Evolutionary conservation across 2,329 filamentous ascomycete genomes (phyloP).

Genomic region (Spiromastix sp.): DNA sequence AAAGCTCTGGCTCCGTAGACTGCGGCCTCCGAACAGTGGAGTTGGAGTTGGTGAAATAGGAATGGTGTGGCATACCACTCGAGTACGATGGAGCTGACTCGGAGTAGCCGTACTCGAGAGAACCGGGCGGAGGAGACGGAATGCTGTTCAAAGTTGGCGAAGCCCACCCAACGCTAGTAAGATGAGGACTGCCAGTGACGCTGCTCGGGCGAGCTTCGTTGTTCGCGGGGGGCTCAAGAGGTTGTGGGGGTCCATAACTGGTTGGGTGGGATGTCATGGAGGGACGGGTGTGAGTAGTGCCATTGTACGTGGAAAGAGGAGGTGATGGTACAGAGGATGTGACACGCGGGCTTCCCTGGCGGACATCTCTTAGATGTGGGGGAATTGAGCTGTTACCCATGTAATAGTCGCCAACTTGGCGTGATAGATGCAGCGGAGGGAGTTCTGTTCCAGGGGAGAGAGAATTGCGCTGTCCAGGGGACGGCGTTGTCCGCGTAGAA

Average conservation of each 20-base stretch:
- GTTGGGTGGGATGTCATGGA: constrained; percentile 76
- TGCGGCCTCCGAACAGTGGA: constrained; percentile 61
- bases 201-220: constrained; percentile 66
- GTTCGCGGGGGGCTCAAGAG: constrained; percentile 69
- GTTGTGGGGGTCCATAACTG: constrained; percentile 71
- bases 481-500: constrained; percentile 56
- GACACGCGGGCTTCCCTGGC: constrained; percentile 57
- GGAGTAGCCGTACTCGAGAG: constrained; percentile 64
- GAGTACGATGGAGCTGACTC: constrained; percentile 51
- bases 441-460: constrained; percentile 72
- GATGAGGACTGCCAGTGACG: constrained; percentile 76
- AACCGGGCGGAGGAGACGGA: constrained; percentile 55
- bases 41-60: constrained; percentile 62
- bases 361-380: constrained; percentile 70
- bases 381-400: constrained; percentile 71
- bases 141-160: constrained; percentile 68
- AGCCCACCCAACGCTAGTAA: constrained; percentile 72
- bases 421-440: constrained; percentile 58
- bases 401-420: constrained; percentile 62
- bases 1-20: constrained; percentile 62
- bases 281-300: constrained; percentile 39
- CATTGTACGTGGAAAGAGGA: constrained; percentile 49
- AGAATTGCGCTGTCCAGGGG: constrained; percentile 69
- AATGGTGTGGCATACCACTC: constrained; percentile 42
- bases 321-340: constrained; percentile 56